A percentile compares a stretch with the other conserved stretches of the same genome.
These are phyloP conservation scores for Pelargonium australe DNA, from an alignment of 441 rosid genomes.

Conservation along the genomic window DNA sequence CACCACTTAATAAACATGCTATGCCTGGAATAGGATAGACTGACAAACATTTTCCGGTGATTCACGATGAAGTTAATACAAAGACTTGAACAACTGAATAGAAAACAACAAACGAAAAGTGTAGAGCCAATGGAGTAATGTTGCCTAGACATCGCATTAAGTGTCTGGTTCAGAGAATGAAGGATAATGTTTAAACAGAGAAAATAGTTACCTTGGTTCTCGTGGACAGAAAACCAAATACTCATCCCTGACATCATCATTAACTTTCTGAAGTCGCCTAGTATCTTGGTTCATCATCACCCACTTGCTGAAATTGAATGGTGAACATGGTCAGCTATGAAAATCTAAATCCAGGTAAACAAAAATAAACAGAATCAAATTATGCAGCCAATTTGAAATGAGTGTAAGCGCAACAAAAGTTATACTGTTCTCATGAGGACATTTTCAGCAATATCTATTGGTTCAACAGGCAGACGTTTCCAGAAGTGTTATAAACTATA, in stretches of 20 bases:
- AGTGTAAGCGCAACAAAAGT: slow-evolving; percentile 11
- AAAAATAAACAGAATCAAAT: slow-evolving; percentile 2
- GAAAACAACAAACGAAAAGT: too few species aligned
- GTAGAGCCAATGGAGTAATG: neutral
- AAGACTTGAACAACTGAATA: neutral
- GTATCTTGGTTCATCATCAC: slow-evolving; percentile 97
- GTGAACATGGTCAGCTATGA: slow-evolving; percentile 15
- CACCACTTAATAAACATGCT: neutral
- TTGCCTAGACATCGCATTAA: neutral
- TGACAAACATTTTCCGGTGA: neutral
- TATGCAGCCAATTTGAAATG: slow-evolving; percentile 6
- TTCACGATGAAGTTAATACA: neutral
- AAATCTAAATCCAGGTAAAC: slow-evolving; percentile 11
- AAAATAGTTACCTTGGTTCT: slow-evolving; percentile 49
- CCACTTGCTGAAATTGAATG: slow-evolving; percentile 75
- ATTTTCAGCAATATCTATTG: neutral
- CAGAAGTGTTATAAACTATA: too few species aligned
- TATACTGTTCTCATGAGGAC: neutral
- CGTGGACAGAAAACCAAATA: slow-evolving; percentile 64
- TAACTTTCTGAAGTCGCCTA: slow-evolving; percentile 82
- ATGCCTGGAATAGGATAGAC: neutral
- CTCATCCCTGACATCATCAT: slow-evolving; percentile 82
- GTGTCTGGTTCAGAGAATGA: neutral
- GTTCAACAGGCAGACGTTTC: neutral
- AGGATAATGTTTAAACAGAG: neutral